Conservation (phyloP, 495 filamentous ascomycete genomes). For the Clavariopsis aquatica region DNA sequence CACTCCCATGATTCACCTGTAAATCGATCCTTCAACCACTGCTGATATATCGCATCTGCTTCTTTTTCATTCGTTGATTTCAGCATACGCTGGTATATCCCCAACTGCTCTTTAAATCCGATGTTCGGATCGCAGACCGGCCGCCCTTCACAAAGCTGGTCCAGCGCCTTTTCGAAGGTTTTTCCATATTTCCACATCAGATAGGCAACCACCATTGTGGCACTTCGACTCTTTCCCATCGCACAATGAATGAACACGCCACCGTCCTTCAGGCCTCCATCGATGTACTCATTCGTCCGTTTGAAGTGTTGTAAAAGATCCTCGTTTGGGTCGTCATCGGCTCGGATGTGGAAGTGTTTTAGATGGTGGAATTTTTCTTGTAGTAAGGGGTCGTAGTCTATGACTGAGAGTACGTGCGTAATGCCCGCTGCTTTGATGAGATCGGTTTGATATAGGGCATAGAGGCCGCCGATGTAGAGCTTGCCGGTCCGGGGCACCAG, state of each 20-base stretch:
- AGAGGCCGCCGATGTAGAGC: conserved; percentile 44
- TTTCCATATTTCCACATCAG: conserved; percentile 38
- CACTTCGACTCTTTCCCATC: conserved; percentile 42
- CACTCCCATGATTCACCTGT: conserved; percentile 39
- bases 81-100: conserved; percentile 34
- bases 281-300: conserved; percentile 32
- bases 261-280: conserved; percentile 27
- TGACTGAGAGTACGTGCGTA: conserved; percentile 41
- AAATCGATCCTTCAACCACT: conserved; percentile 37
- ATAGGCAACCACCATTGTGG: conserved; percentile 39
- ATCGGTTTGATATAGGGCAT: conserved; percentile 42
- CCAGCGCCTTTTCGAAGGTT: conserved; percentile 27
- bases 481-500: conserved; percentile 35
- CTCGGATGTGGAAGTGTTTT: conserved; percentile 36
- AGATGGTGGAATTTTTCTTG: conserved; percentile 33
- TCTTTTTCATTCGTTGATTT: conserved; percentile 16
- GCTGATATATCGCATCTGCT: conserved; percentile 19
- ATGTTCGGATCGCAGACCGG: conserved; percentile 42
- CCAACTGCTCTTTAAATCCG: conserved; percentile 42
- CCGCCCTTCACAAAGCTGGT: conserved; percentile 39
- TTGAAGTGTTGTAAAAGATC: conserved; percentile 39
- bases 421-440: conserved; percentile 37
- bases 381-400: conserved; percentile 38
- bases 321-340: conserved; percentile 42
- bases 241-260: conserved; percentile 44